These are phyloP conservation scores for Strobilomyces dryophilus DNA, from an alignment of 768 basidiomycete genomes.

Conservation along the genomic window DNA sequence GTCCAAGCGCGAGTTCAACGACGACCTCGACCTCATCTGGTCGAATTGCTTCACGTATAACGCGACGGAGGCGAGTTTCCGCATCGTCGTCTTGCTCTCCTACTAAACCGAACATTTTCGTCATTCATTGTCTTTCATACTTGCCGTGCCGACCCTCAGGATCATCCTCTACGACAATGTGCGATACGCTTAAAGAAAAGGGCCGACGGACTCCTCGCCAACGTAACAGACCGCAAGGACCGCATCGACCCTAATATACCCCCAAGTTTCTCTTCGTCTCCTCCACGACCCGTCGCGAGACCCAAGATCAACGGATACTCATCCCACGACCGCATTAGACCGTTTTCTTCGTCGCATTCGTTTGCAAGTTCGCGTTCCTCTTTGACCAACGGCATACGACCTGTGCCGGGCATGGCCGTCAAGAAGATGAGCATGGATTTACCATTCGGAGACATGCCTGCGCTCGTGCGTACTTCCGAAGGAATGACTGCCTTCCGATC, in stretches of 20 bases:
- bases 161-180: slow-evolving; percentile 82
- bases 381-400: slow-evolving; percentile 17
- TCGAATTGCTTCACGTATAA: slow-evolving; percentile 93
- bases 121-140: neutral
- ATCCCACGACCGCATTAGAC: slow-evolving; percentile 21
- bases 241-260: slow-evolving; percentile 70
- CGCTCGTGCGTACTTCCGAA: slow-evolving; percentile 63
- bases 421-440: slow-evolving; percentile 34
- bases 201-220: slow-evolving; percentile 79
- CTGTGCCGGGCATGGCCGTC: slow-evolving; percentile 2
- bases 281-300: slow-evolving; percentile 34
- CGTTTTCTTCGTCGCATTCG: slow-evolving; percentile 23
- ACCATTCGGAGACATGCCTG: slow-evolving; percentile 62
- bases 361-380: slow-evolving; percentile 9
- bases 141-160: slow-evolving; percentile 38
- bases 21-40: slow-evolving; percentile 97
- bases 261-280: slow-evolving; percentile 33
- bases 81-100: neutral
- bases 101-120: neutral
- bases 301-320: slow-evolving; percentile 40
- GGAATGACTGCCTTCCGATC: slow-evolving; percentile 69
- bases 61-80: slow-evolving; percentile 73
- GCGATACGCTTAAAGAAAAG: slow-evolving; percentile 79
- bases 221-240: slow-evolving; percentile 87
- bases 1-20: slow-evolving; percentile 88